Base-by-base conservation (phyloP, 805 yeast genomes). In the Metschnikowia baotianmanensis region DNA sequence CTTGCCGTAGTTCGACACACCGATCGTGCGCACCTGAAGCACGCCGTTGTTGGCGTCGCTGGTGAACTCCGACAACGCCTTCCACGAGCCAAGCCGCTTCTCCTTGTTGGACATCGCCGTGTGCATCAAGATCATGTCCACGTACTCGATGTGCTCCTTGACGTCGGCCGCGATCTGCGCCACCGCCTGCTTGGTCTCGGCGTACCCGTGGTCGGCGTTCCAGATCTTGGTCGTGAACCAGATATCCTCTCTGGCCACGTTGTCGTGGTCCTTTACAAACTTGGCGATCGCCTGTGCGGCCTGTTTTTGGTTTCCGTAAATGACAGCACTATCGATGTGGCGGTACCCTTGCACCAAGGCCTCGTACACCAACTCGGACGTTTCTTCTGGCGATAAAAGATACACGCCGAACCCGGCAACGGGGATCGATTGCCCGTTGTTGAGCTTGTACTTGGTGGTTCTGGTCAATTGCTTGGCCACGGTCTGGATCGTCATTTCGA, bases 1-100 rank as follows among this genome's bases (percentile, higher is more conserved):
- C 12, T 61, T 55, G 34, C 87, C 86, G 53, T 72, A 86, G 63
- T 85, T 85, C 7, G 95, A 85, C 12, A 86, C 90, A 34, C 95
- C 96, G 42, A 86, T 78, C 11, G 85, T 72, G 52, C 71, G 75
- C 39, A 83, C 78, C 33, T 67, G 58, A 8, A 87, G 83, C 6
- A 64, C 65, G 21, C 71, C 76, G 12, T 83, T 84, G 40, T 47
- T 35, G 11, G 67, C 64, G 6, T 61, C 57, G 20, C 59, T 72
- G 16, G 79, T 82, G 17, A 78, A 79, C 49, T 86, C 91, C 59
- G 86, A 89, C 72, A 86, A 72, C 1, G 89, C 90, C 53, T 64
- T 69, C 76, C 82, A 85, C 1, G 89, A 76, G 28, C 72, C 86
- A 31, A 82, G 51, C 55, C 91, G 69, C 52, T 63, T 50, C 24